phyloP scores from a whole-genome alignment of 2,329 filamentous ascomycete genomes.

The Nothophaeocryptopus gaeumannii region DNA sequence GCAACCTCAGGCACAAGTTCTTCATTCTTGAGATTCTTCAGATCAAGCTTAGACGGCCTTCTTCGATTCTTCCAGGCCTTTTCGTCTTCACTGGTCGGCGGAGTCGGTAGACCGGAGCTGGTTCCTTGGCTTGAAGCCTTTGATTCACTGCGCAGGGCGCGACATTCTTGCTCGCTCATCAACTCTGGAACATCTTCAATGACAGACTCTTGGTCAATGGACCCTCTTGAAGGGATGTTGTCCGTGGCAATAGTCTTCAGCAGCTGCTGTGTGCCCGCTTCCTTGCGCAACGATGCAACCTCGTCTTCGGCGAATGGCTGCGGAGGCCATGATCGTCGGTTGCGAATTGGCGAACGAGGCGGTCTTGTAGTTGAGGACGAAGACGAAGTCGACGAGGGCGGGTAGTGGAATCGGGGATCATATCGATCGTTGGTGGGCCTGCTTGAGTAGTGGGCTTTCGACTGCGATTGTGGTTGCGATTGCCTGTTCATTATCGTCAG shows the following conservation, averaged over 20 bases:
- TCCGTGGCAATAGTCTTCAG: slow-evolving; percentile 44
- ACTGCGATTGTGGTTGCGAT: background rate
- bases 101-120: slow-evolving; percentile 29
- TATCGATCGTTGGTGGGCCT: slow-evolving; percentile 9
- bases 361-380: slow-evolving; percentile 8
- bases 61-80: slow-evolving; percentile 27
- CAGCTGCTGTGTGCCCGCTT: slow-evolving; percentile 48
- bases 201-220: slow-evolving; percentile 66
- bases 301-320: slow-evolving; percentile 70
- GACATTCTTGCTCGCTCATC: slow-evolving; percentile 49
- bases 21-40: slow-evolving; percentile 33
- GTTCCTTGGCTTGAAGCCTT: slow-evolving; percentile 13
- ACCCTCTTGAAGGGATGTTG: slow-evolving; percentile 60
- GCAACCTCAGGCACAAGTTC: slow-evolving; percentile 40
- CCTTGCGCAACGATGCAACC: slow-evolving; percentile 58
- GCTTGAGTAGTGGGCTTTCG: slow-evolving; percentile 2
- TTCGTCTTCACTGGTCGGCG: slow-evolving; percentile 40
- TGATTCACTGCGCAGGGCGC: slow-evolving; percentile 55
- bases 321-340: slow-evolving; percentile 51
- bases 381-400: slow-evolving; percentile 30
- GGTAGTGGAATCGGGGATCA: slow-evolving; percentile 30
- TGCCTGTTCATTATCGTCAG: background rate
- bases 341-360: slow-evolving; percentile 23
- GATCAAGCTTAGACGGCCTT: slow-evolving; percentile 34
- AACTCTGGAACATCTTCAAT: slow-evolving; percentile 56